These are phyloP conservation scores for Ophiostoma novo-ulmi DNA, from an alignment of 2,329 filamentous ascomycete genomes.

Conservation along the genomic window DNA sequence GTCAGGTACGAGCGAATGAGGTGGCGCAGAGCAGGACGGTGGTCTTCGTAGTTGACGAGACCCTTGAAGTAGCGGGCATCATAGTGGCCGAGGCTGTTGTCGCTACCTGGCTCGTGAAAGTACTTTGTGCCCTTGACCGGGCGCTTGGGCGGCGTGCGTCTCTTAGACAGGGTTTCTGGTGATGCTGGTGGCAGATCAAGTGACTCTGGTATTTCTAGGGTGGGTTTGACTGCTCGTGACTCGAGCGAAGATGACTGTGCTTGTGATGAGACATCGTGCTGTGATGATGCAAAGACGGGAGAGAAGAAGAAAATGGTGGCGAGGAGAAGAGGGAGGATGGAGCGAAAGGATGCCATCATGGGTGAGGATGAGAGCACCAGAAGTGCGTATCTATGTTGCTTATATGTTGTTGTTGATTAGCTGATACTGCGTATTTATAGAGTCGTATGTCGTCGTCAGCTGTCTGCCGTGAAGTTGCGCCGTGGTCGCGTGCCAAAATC, in stretches of 20 bases:
- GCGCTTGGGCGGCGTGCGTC: conserved; percentile 11
- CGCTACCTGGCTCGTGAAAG: conserved; percentile 60
- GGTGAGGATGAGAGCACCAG: not conserved
- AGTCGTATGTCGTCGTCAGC: not conserved
- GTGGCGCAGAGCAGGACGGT: conserved; percentile 60
- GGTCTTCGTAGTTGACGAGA: conserved; percentile 60
- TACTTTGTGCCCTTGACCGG: conserved; percentile 45
- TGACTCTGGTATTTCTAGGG: conserved; percentile 10
- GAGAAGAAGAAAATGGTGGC: conserved; percentile 18
- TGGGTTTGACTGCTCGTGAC: not conserved
- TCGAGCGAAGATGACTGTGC: not conserved
- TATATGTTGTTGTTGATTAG: not conserved
- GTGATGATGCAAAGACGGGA: not conserved
- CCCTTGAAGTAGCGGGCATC: conserved; percentile 64
- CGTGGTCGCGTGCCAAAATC: not conserved
- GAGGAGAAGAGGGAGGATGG: conserved; percentile 15
- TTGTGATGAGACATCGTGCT: not conserved
- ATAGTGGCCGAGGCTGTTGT: conserved; percentile 63
- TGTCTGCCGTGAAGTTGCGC: not conserved
- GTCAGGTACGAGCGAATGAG: conserved; percentile 70
- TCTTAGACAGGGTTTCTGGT: conserved; percentile 16
- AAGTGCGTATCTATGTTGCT: not conserved
- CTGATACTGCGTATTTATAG: not conserved
- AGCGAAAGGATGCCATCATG: conserved; percentile 18
- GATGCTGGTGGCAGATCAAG: conserved; percentile 16